Percentiles rank a stretch among this genome's conserved stretches.
These are phyloP conservation scores for Magnusiomyces starmeri DNA, from an alignment of 1,139 yeast species.

Conservation along the genomic window DNA sequence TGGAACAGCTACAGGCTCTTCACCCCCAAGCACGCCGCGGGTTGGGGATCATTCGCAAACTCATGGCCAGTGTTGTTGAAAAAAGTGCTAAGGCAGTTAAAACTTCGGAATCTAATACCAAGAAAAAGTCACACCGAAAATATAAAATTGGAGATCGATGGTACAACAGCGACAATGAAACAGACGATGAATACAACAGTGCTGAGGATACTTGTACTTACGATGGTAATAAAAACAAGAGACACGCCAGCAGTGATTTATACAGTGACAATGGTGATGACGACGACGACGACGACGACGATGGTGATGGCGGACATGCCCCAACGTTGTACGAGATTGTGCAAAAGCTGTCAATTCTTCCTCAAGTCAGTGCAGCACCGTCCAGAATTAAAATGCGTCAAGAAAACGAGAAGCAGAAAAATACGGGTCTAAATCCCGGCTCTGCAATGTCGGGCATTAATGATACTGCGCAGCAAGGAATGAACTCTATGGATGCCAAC, in stretches of 20 bases:
- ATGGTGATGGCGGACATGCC: conserved; percentile 3
- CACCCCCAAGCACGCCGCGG: conserved; percentile 17
- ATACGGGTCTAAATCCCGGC: too few relatives aligned
- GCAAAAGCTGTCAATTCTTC: conserved; percentile 15
- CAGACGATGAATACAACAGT: neutral
- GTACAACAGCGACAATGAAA: neutral
- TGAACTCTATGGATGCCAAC: too few relatives aligned
- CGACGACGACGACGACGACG: neutral
- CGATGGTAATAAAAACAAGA: neutral
- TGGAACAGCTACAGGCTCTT: conserved; percentile 10
- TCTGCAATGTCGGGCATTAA: too few relatives aligned
- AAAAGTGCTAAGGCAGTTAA: conserved; percentile 1
- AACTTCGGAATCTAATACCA: neutral
- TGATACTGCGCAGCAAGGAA: too few relatives aligned
- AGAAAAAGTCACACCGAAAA: conserved; percentile 1
- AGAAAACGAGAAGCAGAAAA: too few relatives aligned
- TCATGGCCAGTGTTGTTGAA: conserved; percentile 10
- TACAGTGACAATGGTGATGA: neutral
- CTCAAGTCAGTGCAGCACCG: conserved; percentile 15
- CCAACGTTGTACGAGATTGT: conserved; percentile 15
- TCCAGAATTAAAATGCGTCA: conserved; percentile 1
- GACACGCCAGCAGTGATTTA: too few relatives aligned
- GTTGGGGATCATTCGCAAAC: conserved; percentile 12
- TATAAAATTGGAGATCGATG: neutral
- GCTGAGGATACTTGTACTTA: neutral